These are phyloP conservation scores for Coemansia sp. DNA, from an alignment of 192 early-diverging fungal genomes.

Conservation along the genomic window DNA sequence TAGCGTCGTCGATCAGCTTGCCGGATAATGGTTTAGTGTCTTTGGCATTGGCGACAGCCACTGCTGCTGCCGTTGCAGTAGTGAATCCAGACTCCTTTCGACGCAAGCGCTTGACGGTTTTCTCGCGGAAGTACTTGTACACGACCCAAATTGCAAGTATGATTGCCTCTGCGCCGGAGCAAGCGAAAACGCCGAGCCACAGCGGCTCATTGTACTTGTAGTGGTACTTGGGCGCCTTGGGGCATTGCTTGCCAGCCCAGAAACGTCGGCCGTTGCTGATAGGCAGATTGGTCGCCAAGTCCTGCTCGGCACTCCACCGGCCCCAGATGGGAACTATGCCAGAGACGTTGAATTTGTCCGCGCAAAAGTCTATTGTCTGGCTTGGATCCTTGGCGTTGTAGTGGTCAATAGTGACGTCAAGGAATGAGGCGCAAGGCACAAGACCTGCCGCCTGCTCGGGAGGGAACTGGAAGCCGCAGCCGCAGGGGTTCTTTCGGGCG, in stretches of 20 bases:
- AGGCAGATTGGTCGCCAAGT: slow-evolving; percentile 17
- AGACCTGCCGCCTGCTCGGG: slow-evolving; percentile 26
- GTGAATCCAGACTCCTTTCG: slow-evolving; percentile 31
- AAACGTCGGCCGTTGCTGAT: slow-evolving; percentile 19
- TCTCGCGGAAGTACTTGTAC: slow-evolving; percentile 49
- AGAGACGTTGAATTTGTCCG: slow-evolving; percentile 30
- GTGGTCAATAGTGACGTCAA: slow-evolving; percentile 52
- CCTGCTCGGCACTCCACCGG: slow-evolving; percentile 29
- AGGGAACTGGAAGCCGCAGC: slow-evolving; percentile 42
- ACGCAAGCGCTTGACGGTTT: slow-evolving; percentile 21
- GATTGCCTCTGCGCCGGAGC: slow-evolving; percentile 37
- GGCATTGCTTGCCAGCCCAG: slow-evolving; percentile 53
- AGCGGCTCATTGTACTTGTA: slow-evolving; percentile 47
- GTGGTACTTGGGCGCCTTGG: slow-evolving; percentile 32
- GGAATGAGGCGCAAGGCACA: slow-evolving; percentile 37
- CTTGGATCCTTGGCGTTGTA: slow-evolving; percentile 27
- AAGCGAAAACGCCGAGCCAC: slow-evolving; percentile 53
- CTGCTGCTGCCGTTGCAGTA: slow-evolving; percentile 16
- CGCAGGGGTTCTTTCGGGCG: slow-evolving; percentile 46
- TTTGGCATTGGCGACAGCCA: slow-evolving; percentile 6
- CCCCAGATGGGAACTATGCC: slow-evolving; percentile 38
- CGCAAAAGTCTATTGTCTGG: slow-evolving; percentile 38
- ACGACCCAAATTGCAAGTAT: slow-evolving; percentile 50
- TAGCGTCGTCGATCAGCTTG: not conserved
- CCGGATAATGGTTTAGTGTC: slow-evolving; percentile 24